These are phyloP conservation scores for Terfezia boudieri DNA, from an alignment of 495 filamentous ascomycete genomes.

Conservation along the genomic window DNA sequence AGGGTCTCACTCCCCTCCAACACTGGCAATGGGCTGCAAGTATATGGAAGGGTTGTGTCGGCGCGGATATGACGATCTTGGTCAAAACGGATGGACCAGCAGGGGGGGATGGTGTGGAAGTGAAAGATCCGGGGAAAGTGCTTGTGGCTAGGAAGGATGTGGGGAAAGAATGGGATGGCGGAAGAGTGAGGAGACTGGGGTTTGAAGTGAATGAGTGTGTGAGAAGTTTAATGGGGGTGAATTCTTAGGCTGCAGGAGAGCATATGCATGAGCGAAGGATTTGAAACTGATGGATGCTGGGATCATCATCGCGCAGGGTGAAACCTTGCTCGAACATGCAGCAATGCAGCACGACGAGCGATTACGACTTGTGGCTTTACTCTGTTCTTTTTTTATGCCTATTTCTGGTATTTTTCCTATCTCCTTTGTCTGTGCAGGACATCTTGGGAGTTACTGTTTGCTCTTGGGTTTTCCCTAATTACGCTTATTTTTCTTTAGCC, in stretches of 20 bases:
- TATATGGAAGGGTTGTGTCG: slow-evolving; percentile 71
- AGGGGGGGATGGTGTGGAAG: slow-evolving; percentile 10
- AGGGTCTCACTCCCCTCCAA: slow-evolving; percentile 56
- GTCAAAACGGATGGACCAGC: slow-evolving; percentile 21
- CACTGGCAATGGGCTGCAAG: slow-evolving; percentile 99
- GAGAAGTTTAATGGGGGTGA: slow-evolving; percentile 20
- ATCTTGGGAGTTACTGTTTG: too few relatives aligned
- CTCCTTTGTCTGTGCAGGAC: too few relatives aligned
- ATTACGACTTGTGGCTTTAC: too few relatives aligned
- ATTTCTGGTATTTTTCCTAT: too few relatives aligned
- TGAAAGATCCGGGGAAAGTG: slow-evolving; percentile 11
- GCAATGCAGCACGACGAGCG: too few relatives aligned
- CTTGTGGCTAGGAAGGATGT: slow-evolving; percentile 17
- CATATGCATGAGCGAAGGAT: too few relatives aligned
- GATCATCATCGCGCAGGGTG: too few relatives aligned
- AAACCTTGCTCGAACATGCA: too few relatives aligned
- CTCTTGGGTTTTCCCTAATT: too few relatives aligned
- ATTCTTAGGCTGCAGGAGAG: neutral
- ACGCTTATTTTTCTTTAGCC: too few relatives aligned
- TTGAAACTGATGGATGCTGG: too few relatives aligned
- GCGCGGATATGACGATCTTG: slow-evolving; percentile 69
- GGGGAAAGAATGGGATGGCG: slow-evolving; percentile 34
- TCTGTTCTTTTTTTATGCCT: too few relatives aligned
- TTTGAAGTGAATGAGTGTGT: slow-evolving; percentile 76
- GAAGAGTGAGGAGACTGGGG: slow-evolving; percentile 43